phyloP scores from a whole-genome alignment of 2,329 filamentous ascomycete genomes.

The Venturiaceae sp. region DNA sequence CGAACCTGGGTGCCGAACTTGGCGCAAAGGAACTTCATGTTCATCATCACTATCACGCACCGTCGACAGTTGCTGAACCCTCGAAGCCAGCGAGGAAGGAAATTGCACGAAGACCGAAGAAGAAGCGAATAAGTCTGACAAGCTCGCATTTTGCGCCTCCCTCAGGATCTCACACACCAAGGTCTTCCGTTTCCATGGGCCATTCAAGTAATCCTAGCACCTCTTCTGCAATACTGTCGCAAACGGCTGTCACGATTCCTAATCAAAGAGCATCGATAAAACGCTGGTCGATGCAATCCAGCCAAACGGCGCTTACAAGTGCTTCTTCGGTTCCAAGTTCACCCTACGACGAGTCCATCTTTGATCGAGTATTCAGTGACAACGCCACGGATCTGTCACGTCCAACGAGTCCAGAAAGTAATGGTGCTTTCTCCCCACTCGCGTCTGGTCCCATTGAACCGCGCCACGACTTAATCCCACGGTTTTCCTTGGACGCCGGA shows the following conservation, averaged over 20 bases:
- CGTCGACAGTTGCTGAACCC: constrained; percentile 16
- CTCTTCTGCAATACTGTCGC: constrained; percentile 52
- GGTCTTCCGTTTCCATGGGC: constrained; percentile 25
- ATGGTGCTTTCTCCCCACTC: constrained; percentile 46
- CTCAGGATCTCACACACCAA: constrained; percentile 25
- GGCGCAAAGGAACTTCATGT: constrained; percentile 62
- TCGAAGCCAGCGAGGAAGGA: constrained; percentile 18
- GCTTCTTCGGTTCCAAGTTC: constrained; percentile 72
- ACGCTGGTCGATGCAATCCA: constrained; percentile 57
- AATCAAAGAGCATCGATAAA: constrained; percentile 30
- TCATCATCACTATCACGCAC: constrained; percentile 84
- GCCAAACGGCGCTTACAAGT: constrained; percentile 48
- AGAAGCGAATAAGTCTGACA: constrained; percentile 58
- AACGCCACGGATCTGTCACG: constrained; percentile 55
- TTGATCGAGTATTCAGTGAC: constrained; percentile 59
- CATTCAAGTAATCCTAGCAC: constrained; percentile 22
- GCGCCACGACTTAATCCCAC: constrained; percentile 30
- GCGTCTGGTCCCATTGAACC: constrained; percentile 34
- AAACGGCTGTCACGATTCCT: constrained; percentile 49
- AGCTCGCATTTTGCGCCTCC: constrained; percentile 38
- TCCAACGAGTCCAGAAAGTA: constrained; percentile 66
- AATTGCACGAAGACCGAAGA: constrained; percentile 51
- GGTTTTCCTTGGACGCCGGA: constrained; percentile 14
- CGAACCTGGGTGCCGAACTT: constrained; percentile 64
- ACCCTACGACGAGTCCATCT: constrained; percentile 68